phyloP scores from a whole-genome alignment of 202 grass and related monocot genomes.

The Thinopyrum obtusiflorum region DNA sequence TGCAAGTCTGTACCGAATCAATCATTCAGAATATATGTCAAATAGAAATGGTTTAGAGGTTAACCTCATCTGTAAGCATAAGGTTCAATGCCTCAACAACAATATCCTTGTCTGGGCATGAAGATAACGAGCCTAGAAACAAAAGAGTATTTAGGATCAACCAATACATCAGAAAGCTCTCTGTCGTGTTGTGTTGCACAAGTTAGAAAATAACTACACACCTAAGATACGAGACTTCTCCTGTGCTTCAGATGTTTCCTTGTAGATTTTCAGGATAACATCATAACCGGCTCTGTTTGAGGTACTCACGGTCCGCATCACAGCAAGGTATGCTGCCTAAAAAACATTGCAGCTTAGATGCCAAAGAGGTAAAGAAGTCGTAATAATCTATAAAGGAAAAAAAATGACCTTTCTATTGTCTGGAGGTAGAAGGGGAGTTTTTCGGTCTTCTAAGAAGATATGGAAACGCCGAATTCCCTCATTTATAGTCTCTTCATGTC shows the following conservation, averaged over 20 bases:
- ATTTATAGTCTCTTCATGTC: slow-evolving; percentile 61
- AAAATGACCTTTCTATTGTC: slow-evolving; percentile 76
- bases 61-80: slow-evolving; percentile 77
- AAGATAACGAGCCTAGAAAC: slow-evolving; percentile 58
- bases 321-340: slow-evolving; percentile 87
- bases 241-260: slow-evolving; percentile 65
- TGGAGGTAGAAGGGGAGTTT: slow-evolving; percentile 57
- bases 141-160: slow-evolving; percentile 28
- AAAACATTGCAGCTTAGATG: slow-evolving; percentile 32
- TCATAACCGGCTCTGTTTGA: slow-evolving; percentile 64
- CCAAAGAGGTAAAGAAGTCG: background rate
- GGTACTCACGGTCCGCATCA: slow-evolving; percentile 59
- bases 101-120: slow-evolving; percentile 68
- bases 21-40: background rate
- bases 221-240: slow-evolving; percentile 79
- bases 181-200: background rate
- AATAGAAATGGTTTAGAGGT: slow-evolving; percentile 12
- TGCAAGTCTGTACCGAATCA: background rate
- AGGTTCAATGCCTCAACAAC: slow-evolving; percentile 77
- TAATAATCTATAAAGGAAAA: slow-evolving; percentile 15
- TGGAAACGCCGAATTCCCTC: slow-evolving; percentile 76
- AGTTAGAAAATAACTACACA: slow-evolving; percentile 28
- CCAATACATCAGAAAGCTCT: slow-evolving; percentile 12
- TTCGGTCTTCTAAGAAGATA: slow-evolving; percentile 64
- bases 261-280: slow-evolving; percentile 81